Conservation (phyloP, 208 protist genomes). For the Zelonia costaricensis region DNA sequence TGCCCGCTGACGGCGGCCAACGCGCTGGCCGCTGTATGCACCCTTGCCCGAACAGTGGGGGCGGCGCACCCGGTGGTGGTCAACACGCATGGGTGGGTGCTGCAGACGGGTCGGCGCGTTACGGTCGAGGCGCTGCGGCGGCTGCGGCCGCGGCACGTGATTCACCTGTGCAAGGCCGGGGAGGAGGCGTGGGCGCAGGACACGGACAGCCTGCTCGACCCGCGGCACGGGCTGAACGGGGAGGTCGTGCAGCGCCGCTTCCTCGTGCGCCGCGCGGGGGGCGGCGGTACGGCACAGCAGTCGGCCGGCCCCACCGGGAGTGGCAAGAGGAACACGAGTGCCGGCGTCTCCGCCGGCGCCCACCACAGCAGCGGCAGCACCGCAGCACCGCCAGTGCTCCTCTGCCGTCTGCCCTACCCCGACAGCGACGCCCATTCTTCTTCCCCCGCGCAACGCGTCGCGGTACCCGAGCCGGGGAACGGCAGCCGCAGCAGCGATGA, state of each 20-base stretch:
- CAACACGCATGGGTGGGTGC: constrained; percentile 92
- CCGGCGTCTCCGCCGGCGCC: not conserved
- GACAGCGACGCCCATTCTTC: constrained; percentile 3
- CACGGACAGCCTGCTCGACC: constrained; percentile 39
- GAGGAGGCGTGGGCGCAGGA: constrained; percentile 52
- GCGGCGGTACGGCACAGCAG: constrained; percentile 5
- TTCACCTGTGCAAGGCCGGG: constrained; percentile 63
- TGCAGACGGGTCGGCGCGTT: constrained; percentile 74
- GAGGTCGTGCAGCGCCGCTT: constrained; percentile 67
- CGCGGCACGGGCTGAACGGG: constrained; percentile 63
- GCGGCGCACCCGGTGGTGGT: constrained; percentile 68
- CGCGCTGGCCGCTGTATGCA: constrained; percentile 54
- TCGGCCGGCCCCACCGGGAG: not conserved
- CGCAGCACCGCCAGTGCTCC: constrained; percentile 1
- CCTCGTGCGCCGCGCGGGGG: constrained; percentile 46
- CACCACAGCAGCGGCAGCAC: not conserved
- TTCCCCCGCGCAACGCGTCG: too few relatives aligned
- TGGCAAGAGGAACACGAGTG: not conserved
- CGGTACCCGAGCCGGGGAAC: too few relatives aligned
- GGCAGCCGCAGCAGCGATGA: too few relatives aligned
- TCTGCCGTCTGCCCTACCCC: constrained; percentile 50
- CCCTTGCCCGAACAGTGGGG: constrained; percentile 29
- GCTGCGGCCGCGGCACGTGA: constrained; percentile 62
- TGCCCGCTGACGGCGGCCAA: constrained; percentile 52
- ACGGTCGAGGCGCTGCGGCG: constrained; percentile 79